Percentiles rank a stretch among this genome's conserved stretches.
phyloP scores from a whole-genome alignment of 495 filamentous ascomycete species.

The Penicillium crystallinum region DNA sequence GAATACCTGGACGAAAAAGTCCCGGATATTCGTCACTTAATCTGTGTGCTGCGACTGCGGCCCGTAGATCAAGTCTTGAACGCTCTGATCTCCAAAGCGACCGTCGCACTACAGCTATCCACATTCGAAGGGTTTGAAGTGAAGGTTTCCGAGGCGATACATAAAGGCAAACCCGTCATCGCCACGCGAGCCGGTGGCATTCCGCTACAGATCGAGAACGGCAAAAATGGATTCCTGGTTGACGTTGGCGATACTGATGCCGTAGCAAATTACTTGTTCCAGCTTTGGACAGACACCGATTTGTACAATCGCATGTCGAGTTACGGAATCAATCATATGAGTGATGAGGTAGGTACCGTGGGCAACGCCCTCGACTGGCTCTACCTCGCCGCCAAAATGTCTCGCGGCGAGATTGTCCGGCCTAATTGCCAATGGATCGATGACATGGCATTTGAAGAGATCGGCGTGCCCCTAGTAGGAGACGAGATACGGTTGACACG shows the following conservation, averaged over 20 bases:
- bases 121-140: conserved; percentile 85
- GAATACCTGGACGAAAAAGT: conserved; percentile 55
- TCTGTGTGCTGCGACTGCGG: conserved; percentile 72
- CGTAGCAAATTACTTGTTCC: conserved; percentile 64
- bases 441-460: conserved; percentile 69
- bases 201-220: conserved; percentile 70
- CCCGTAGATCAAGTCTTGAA: conserved; percentile 81
- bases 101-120: conserved; percentile 73
- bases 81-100: conserved; percentile 67
- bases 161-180: conserved; percentile 80
- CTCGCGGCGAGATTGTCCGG: conserved; percentile 41
- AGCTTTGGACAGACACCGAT: conserved; percentile 62
- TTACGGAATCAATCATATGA: conserved; percentile 62
- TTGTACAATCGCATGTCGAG: conserved; percentile 62
- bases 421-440: conserved; percentile 65
- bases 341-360: conserved; percentile 78
- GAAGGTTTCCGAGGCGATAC: conserved; percentile 82
- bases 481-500: conserved; percentile 43
- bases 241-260: conserved; percentile 65
- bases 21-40: conserved; percentile 47
- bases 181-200: conserved; percentile 77
- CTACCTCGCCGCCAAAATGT: conserved; percentile 64
- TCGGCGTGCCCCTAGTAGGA: conserved; percentile 30
- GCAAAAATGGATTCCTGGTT: conserved; percentile 73
- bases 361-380: conserved; percentile 76